Conservation (phyloP, 768 basidiomycete genomes). For the Mycena vitilis region DNA sequence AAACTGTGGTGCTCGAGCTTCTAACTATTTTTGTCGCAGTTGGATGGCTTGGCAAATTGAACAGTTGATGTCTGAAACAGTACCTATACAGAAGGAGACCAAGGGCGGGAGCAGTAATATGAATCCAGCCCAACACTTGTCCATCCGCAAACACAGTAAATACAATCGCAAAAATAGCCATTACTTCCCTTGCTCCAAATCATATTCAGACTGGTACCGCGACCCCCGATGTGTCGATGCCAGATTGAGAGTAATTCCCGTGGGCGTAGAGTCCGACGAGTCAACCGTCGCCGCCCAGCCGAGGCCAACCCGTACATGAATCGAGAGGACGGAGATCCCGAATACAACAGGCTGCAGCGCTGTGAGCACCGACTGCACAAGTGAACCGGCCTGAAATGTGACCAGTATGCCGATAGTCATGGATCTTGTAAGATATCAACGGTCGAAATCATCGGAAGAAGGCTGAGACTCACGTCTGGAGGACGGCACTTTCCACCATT, state of each 20-base stretch:
- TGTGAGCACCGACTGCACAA: constrained; percentile 1
- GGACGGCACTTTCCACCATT: constrained; percentile 26
- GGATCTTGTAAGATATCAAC: not conserved
- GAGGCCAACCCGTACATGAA: constrained; percentile 12
- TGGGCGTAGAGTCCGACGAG: not conserved
- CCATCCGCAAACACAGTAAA: too few relatives aligned
- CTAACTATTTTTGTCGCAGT: too few relatives aligned
- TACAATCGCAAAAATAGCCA: too few relatives aligned
- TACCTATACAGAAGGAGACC: too few relatives aligned
- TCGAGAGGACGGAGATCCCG: constrained; percentile 19
- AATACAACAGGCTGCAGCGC: constrained; percentile 15
- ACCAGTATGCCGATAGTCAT: constrained; percentile 15
- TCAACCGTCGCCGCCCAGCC: constrained; percentile 12
- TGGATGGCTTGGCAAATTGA: too few relatives aligned
- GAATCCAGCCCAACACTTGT: too few relatives aligned
- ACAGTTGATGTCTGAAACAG: too few relatives aligned
- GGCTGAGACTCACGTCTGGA: constrained; percentile 13
- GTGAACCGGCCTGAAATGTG: constrained; percentile 8
- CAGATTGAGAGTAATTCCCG: constrained; percentile 1
- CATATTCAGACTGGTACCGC: not conserved
- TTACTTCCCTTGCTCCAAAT: constrained; percentile 12
- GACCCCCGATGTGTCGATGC: not conserved
- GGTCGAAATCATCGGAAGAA: too few relatives aligned
- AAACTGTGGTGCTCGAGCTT: too few relatives aligned
- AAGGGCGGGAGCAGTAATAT: too few relatives aligned